Percentiles rank a stretch among this genome's conserved stretches.
Conservation (phyloP, 345 rosid genomes). For the Ricinus communis region DNA sequence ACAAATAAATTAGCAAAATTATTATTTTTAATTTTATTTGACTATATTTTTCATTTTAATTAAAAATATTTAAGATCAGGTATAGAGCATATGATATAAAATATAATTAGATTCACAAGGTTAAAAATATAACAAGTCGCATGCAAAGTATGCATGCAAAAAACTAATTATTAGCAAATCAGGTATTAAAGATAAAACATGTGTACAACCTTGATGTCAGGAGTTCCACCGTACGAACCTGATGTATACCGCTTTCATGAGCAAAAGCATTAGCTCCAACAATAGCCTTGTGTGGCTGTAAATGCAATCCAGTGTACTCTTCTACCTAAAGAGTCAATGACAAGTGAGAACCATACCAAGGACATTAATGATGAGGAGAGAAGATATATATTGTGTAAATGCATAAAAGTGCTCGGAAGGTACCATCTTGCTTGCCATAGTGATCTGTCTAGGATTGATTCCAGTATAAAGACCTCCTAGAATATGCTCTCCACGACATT, state of each 20-base stretch:
- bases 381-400: slow-evolving; percentile 9
- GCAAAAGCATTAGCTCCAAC: slow-evolving; percentile 98
- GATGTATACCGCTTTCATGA: slow-evolving; percentile 95
- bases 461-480: slow-evolving; percentile 83
- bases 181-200: too few species aligned
- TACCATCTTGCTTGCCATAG: slow-evolving; percentile 97
- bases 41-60: too few species aligned
- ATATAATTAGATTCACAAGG: too few species aligned
- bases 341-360: slow-evolving; percentile 2
- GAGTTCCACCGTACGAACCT: slow-evolving; percentile 45
- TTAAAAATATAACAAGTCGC: too few species aligned
- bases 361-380: slow-evolving; percentile 6
- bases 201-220: neutral
- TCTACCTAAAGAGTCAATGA: slow-evolving; percentile 57
- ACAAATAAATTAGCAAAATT: too few species aligned
- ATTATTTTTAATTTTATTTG: too few species aligned
- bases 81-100: too few species aligned
- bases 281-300: slow-evolving; percentile 96
- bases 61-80: too few species aligned
- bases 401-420: neutral
- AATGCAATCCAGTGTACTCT: slow-evolving; percentile 80
- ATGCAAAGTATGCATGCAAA: too few species aligned
- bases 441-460: slow-evolving; percentile 69
- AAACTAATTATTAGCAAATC: too few species aligned
- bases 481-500: slow-evolving; percentile 76